Evolutionary conservation across 2,329 filamentous ascomycete species (phyloP).

Genomic region (Chalaropsis ovoidea): DNA sequence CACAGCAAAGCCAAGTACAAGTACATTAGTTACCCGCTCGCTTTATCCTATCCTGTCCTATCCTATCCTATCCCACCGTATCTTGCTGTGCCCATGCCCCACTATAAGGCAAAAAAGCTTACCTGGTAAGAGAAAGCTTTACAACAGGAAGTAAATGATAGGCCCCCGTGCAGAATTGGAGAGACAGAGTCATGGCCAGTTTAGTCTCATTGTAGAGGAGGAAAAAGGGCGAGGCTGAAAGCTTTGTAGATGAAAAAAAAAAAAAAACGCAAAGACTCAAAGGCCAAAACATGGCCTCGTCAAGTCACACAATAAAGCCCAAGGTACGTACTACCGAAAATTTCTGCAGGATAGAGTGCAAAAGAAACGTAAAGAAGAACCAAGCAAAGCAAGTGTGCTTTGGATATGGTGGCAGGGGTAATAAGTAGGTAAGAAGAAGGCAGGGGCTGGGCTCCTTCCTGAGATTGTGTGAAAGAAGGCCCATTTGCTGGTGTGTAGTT

Average conservation of each 20-base stretch:
- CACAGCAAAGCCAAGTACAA: background rate
- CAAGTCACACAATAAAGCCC: background rate
- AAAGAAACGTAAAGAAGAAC: background rate
- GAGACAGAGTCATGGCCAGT: background rate
- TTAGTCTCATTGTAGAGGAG: no score
- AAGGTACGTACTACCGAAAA: constrained; percentile 7
- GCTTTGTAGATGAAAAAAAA: no score
- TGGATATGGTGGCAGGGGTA: background rate
- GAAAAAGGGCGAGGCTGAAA: no score
- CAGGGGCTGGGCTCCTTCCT: background rate
- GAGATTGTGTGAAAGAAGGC: background rate
- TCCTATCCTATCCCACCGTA: background rate
- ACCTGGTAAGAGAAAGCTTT: background rate
- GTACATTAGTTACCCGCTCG: background rate
- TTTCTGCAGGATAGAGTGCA: constrained; percentile 8
- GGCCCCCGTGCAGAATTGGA: background rate
- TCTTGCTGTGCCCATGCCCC: background rate
- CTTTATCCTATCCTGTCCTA: background rate
- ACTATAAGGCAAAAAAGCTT: background rate
- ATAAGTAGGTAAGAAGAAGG: background rate
- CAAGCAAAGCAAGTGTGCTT: background rate
- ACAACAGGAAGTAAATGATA: background rate
- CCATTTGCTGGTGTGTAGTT: background rate
- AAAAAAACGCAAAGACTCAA: no score
- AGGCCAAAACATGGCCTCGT: background rate